phyloP scores from a whole-genome alignment of 2,329 filamentous ascomycete genomes.

The Trichoderma endophyticum region DNA sequence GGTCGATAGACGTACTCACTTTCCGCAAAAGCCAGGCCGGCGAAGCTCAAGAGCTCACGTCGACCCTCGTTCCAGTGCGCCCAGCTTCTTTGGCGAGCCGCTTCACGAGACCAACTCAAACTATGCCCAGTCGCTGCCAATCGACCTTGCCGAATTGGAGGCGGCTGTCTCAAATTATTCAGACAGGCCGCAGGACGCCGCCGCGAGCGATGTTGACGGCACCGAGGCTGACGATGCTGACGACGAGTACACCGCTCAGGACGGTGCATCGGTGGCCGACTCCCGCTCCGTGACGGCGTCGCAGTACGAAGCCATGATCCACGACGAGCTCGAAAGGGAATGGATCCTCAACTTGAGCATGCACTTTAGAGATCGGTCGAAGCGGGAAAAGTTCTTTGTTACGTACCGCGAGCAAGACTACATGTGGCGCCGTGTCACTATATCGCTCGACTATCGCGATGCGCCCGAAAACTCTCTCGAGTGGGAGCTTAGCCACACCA shows the following conservation, averaged over 20 bases:
- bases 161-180: neutral
- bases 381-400: constrained; percentile 95
- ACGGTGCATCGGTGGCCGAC: constrained; percentile 38
- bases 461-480: constrained; percentile 80
- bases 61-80: constrained; percentile 47
- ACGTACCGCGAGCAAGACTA: constrained; percentile 81
- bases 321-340: constrained; percentile 76
- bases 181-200: neutral
- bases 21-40: constrained; percentile 28
- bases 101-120: constrained; percentile 22
- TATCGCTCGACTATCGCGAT: constrained; percentile 88
- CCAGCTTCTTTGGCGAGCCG: constrained; percentile 39
- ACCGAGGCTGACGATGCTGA: neutral
- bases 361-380: constrained; percentile 92
- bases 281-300: constrained; percentile 49
- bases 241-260: constrained; percentile 23
- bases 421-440: constrained; percentile 81
- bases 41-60: constrained; percentile 24
- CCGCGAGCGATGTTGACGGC: neutral
- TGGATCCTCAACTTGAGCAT: constrained; percentile 99
- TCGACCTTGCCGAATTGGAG: constrained; percentile 20
- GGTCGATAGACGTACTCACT: constrained; percentile 50
- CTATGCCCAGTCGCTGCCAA: constrained; percentile 22
- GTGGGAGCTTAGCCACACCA: constrained; percentile 71
- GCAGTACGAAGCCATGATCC: constrained; percentile 62